Evolutionary conservation across 1,284 basidiomycete genomes (phyloP).

Genomic region (Cystodermella granulosa): DNA sequence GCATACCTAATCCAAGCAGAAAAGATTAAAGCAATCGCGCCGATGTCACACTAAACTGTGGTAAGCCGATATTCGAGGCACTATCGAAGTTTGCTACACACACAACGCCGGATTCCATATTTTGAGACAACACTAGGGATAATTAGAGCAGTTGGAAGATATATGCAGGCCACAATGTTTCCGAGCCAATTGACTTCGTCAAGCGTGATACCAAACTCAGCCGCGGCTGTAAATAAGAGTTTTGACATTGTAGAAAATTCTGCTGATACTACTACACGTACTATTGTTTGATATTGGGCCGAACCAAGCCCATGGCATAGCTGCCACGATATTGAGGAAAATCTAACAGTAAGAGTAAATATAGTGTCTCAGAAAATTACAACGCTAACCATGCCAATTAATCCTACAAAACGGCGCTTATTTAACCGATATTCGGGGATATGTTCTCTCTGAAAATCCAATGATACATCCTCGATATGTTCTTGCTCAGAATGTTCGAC

Average conservation of each 20-base stretch:
- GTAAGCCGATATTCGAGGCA: neutral
- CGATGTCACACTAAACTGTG: constrained; percentile 48
- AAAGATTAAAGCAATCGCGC: constrained; percentile 49
- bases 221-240: constrained; percentile 44
- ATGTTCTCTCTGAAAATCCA: too few species aligned
- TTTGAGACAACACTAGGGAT: constrained; percentile 54
- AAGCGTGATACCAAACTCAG: constrained; percentile 58
- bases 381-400: constrained; percentile 54
- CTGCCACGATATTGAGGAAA: constrained; percentile 55
- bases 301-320: constrained; percentile 67
- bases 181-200: constrained; percentile 73
- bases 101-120: constrained; percentile 57
- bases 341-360: constrained; percentile 38
- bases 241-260: neutral
- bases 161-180: constrained; percentile 58
- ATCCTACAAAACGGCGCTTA: constrained; percentile 59
- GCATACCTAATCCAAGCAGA: constrained; percentile 73
- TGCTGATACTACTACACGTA: constrained; percentile 27
- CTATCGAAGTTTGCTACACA: constrained; percentile 30
- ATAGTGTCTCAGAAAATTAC: neutral
- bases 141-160: constrained; percentile 55
- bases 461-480: too few species aligned
- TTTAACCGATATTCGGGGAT: constrained; percentile 57
- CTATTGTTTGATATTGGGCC: constrained; percentile 69
- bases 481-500: too few species aligned